Evolutionary conservation across 352 stramenopile species (phyloP).

Genomic region (Phytophthora pistaciae): DNA sequence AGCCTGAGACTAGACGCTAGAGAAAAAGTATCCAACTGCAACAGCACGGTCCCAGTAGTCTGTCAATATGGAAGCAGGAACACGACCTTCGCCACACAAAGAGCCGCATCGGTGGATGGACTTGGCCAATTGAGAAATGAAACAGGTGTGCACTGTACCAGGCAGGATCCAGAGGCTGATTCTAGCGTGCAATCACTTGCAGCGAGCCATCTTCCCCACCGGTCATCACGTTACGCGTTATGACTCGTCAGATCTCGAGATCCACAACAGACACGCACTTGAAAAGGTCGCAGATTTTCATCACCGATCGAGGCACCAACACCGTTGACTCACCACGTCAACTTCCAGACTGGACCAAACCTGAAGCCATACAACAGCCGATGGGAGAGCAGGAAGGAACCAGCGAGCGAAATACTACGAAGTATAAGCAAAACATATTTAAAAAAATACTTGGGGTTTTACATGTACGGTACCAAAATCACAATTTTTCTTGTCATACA

Average conservation of each 20-base stretch:
- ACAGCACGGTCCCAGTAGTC: neutral
- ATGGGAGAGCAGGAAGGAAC: too few species aligned
- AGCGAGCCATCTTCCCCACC: neutral
- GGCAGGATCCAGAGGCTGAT: neutral
- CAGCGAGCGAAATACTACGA: too few species aligned
- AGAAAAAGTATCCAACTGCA: neutral
- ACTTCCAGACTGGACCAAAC: neutral
- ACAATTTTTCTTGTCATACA: too few species aligned
- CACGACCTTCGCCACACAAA: neutral
- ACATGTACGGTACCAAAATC: too few species aligned
- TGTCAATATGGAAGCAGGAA: neutral
- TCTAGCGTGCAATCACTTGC: neutral
- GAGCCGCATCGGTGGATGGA: neutral
- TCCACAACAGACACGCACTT: neutral
- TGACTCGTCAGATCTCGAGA: neutral
- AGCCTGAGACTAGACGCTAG: too few species aligned
- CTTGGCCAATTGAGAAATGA: neutral
- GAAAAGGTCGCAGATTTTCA: too few species aligned
- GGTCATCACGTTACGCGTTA: neutral
- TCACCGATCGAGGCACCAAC: too few species aligned
- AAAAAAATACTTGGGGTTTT: too few species aligned
- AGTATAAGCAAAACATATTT: too few species aligned
- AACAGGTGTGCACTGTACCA: neutral
- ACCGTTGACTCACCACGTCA: neutral
- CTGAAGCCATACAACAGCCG: neutral